Conservation (phyloP, 208 protist species). For the Entamoeba histolytica region DNA sequence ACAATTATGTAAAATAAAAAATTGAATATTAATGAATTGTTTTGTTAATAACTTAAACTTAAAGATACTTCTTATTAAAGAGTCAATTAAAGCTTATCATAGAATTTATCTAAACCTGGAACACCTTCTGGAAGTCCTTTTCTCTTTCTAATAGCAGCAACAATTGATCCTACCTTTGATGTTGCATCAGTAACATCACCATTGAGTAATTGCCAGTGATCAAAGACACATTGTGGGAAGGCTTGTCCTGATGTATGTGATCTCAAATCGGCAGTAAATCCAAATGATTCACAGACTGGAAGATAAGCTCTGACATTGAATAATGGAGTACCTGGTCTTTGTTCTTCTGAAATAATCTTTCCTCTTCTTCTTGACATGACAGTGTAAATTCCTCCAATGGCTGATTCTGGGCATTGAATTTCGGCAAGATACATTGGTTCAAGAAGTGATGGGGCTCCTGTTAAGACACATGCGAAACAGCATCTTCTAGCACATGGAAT, state of each 20-base stretch:
- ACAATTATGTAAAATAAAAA: no score
- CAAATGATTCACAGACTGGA: constrained; percentile 93
- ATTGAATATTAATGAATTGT: no score
- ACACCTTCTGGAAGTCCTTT: constrained; percentile 65
- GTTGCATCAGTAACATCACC: constrained; percentile 54
- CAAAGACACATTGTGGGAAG: constrained; percentile 92
- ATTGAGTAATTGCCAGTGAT: constrained; percentile 75
- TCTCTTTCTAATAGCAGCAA: constrained; percentile 59
- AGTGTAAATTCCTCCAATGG: constrained; percentile 77
- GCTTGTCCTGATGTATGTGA: constrained; percentile 71
- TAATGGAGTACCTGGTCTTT: constrained; percentile 72
- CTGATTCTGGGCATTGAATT: constrained; percentile 71
- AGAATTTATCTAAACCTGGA: background rate
- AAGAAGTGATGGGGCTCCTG: constrained; percentile 63
- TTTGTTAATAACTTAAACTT: no score
- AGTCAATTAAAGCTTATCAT: constrained; percentile 19
- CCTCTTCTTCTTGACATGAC: constrained; percentile 77
- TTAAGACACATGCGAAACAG: constrained; percentile 70
- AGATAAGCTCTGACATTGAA: constrained; percentile 83
- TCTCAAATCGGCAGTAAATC: constrained; percentile 77
- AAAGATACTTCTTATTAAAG: no score
- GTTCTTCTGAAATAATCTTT: constrained; percentile 73
- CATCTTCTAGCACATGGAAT: constrained; percentile 73
- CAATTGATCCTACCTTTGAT: constrained; percentile 46
- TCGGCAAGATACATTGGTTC: constrained; percentile 89